Evolutionary conservation across 2,329 filamentous ascomycete species (phyloP).

Genomic region (Penicillium janthinellum): DNA sequence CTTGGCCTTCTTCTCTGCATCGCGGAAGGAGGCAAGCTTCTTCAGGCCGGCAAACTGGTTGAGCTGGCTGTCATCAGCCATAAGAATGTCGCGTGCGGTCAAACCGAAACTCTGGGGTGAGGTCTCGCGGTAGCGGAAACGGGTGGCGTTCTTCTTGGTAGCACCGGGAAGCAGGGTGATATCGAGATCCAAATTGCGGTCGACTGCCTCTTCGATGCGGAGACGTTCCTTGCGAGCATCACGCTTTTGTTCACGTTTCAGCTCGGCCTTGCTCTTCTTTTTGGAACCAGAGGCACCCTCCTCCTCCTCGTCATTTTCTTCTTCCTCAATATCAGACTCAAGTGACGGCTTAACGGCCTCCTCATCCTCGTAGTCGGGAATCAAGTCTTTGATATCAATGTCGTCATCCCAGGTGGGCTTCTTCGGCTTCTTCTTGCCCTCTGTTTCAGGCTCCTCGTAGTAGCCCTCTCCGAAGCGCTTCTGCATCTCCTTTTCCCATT

Average conservation of each 20-base stretch:
- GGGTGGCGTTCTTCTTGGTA: conserved; percentile 53
- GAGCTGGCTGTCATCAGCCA: conserved; percentile 79
- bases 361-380: conserved; percentile 85
- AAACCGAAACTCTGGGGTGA: conserved; percentile 88
- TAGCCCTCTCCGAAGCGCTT: conserved; percentile 88
- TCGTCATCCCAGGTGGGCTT: conserved; percentile 96
- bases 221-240: conserved; percentile 77
- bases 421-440: conserved; percentile 60
- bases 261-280: conserved; percentile 50
- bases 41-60: conserved; percentile 93
- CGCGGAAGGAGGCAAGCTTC: conserved; percentile 88
- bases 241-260: conserved; percentile 63
- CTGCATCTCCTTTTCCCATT: conserved; percentile 90
- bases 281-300: conserved; percentile 50
- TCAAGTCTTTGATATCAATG: conserved; percentile 91
- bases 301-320: conserved; percentile 54
- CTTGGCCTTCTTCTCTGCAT: conserved; percentile 82
- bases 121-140: conserved; percentile 92
- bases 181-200: conserved; percentile 76
- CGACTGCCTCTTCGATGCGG: conserved; percentile 83
- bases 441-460: conserved; percentile 65
- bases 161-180: conserved; percentile 60
- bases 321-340: conserved; percentile 56
- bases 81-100: conserved; percentile 85
- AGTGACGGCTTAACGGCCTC: conserved; percentile 58